A percentile compares a stretch with the other conserved stretches of the same genome.
These are phyloP conservation scores for Fusarium duplospermum DNA, from an alignment of 2,329 filamentous ascomycete genomes.

Conservation along the genomic window DNA sequence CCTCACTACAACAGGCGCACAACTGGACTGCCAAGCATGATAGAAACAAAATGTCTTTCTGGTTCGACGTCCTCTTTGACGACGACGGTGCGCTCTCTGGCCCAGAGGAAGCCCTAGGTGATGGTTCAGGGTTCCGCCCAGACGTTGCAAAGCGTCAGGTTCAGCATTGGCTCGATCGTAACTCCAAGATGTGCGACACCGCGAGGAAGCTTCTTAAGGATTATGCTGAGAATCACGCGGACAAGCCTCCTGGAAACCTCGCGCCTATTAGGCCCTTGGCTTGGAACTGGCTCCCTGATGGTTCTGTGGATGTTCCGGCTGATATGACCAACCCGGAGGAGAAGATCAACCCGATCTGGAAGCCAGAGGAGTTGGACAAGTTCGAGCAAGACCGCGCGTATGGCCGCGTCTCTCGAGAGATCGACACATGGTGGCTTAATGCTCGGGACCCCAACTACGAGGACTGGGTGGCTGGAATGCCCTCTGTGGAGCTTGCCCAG, in stretches of 20 bases:
- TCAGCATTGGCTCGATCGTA: conserved; percentile 71
- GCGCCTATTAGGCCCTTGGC: conserved; percentile 63
- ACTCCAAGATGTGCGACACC: conserved; percentile 68
- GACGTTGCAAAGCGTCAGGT: conserved; percentile 70
- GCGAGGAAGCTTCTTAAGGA: conserved; percentile 66
- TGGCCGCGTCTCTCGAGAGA: conserved; percentile 71
- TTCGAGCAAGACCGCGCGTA: conserved; percentile 70
- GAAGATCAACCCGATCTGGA: conserved; percentile 62
- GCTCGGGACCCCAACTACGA: conserved; percentile 71
- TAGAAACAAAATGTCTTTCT: conserved; percentile 77
- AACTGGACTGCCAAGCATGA: conserved; percentile 78
- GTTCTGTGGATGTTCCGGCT: conserved; percentile 43
- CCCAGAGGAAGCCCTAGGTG: conserved; percentile 63
- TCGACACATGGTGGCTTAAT: conserved; percentile 73
- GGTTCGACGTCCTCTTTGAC: conserved; percentile 74
- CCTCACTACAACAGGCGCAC: conserved; percentile 73
- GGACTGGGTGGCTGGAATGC: conserved; percentile 69
- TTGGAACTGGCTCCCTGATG: conserved; percentile 66
- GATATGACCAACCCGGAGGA: conserved; percentile 54
- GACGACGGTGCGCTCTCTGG: conserved; percentile 61
- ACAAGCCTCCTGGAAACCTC: conserved; percentile 62
- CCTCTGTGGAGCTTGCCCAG: conserved; percentile 69
- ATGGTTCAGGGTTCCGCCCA: conserved; percentile 65
- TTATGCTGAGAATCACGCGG: conserved; percentile 63
- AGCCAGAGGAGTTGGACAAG: conserved; percentile 65